Conservation (phyloP, 2,329 filamentous ascomycete genomes). For the Xylaria digitata region DNA sequence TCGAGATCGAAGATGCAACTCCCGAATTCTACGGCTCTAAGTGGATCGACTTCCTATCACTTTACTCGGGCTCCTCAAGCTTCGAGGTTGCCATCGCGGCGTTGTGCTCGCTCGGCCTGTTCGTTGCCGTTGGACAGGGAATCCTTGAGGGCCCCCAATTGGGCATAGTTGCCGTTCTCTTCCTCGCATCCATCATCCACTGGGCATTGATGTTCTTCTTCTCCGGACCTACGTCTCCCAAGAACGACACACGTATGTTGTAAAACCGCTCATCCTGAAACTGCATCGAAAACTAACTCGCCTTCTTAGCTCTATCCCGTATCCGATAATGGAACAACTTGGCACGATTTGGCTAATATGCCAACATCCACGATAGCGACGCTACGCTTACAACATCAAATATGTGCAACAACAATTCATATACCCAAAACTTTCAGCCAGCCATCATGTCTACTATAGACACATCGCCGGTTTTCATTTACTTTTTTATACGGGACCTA, state of each 20-base stretch:
- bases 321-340: conserved; percentile 27
- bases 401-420: background rate
- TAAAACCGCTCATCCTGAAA: background rate
- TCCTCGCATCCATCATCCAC: conserved; percentile 35
- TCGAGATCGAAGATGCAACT: conserved; percentile 38
- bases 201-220: conserved; percentile 38
- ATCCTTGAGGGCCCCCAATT: conserved; percentile 35
- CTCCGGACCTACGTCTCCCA: conserved; percentile 31
- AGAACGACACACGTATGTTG: conserved; percentile 35
- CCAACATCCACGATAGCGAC: background rate
- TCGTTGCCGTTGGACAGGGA: conserved; percentile 37
- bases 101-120: conserved; percentile 38
- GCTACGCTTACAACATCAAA: background rate
- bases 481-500: conserved; percentile 6
- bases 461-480: conserved; percentile 15
- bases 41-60: conserved; percentile 38
- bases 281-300: conserved; percentile 6
- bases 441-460: conserved; percentile 13
- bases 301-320: conserved; percentile 27
- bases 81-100: conserved; percentile 40
- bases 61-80: conserved; percentile 39
- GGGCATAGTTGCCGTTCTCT: conserved; percentile 34
- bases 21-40: conserved; percentile 38
- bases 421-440: conserved; percentile 20
- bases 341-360: background rate